Evolutionary conservation across 495 filamentous ascomycete species (phyloP).

Genomic region (Penicillium pancosmium): DNA sequence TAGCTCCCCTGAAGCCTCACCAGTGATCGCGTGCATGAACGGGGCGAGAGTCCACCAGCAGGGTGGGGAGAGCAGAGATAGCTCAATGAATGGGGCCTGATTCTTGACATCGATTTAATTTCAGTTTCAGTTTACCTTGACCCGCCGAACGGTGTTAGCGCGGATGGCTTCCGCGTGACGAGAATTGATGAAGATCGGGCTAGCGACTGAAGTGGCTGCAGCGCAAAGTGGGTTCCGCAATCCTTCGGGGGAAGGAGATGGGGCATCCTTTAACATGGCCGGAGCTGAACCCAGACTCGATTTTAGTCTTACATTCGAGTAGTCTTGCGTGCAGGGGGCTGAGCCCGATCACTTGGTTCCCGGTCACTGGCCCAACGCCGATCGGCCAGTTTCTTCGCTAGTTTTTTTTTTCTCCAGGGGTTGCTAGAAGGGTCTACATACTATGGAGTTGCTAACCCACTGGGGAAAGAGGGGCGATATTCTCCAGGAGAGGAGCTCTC

Average conservation of each 20-base stretch:
- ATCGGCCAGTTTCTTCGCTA: constrained; percentile 3
- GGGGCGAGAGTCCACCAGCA: background rate
- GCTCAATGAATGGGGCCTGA: constrained; percentile 4
- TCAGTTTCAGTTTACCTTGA: constrained; percentile 2
- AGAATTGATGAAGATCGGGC: constrained; percentile 13
- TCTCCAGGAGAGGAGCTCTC: background rate
- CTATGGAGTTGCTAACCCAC: background rate
- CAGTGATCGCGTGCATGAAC: constrained; percentile 7
- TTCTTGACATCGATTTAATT: background rate
- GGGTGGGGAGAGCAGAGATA: background rate
- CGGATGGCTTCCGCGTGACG: constrained; percentile 20
- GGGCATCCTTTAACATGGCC: background rate
- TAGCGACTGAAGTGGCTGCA: constrained; percentile 15
- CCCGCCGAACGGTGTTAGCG: constrained; percentile 13
- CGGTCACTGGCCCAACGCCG: constrained; percentile 1
- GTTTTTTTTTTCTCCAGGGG: background rate
- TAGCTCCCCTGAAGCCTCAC: constrained; percentile 2
- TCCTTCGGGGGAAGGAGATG: constrained; percentile 6
- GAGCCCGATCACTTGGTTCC: constrained; percentile 4
- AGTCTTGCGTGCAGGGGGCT: constrained; percentile 3
- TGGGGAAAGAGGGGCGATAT: background rate
- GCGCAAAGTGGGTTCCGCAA: constrained; percentile 13
- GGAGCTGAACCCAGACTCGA: constrained; percentile 3
- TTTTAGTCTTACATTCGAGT: background rate
- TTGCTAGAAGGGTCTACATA: background rate